These are phyloP conservation scores for Aegilops tauschii DNA, from an alignment of 176 grass and related monocot genomes.

Conservation along the genomic window DNA sequence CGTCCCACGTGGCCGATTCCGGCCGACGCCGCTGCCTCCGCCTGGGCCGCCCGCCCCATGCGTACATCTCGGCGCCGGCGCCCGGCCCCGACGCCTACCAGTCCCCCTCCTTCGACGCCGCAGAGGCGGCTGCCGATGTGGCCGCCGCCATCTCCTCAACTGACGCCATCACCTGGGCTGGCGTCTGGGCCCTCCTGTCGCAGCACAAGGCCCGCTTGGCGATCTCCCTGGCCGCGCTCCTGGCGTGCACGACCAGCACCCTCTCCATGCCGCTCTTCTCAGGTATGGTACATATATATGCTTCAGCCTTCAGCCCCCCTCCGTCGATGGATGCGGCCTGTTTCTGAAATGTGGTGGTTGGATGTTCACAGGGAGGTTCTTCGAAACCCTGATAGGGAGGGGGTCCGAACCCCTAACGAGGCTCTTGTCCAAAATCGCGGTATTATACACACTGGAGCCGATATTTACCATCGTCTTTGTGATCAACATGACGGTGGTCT, in stretches of 20 bases:
- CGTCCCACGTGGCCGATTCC: background rate
- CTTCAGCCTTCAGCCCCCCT: background rate
- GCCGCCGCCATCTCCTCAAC: conserved; percentile 35
- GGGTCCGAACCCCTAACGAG: conserved; percentile 57
- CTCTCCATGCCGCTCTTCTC: conserved; percentile 96
- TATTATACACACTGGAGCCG: conserved; percentile 75
- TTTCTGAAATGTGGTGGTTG: conserved; percentile 8
- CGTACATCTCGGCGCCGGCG: conserved; percentile 80
- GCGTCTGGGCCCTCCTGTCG: conserved; percentile 66
- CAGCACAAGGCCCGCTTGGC: conserved; percentile 59
- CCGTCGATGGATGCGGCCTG: background rate
- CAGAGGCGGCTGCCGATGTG: conserved; percentile 32
- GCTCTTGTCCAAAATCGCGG: conserved; percentile 76
- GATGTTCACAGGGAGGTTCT: conserved; percentile 70
- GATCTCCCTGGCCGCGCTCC: conserved; percentile 55
- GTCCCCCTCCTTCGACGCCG: conserved; percentile 31
- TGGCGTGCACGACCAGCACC: conserved; percentile 80
- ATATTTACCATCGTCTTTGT: conserved; percentile 84
- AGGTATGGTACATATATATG: conserved; percentile 17
- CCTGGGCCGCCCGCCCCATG: conserved; percentile 13
- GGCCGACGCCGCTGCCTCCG: conserved; percentile 4
- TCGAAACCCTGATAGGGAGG: conserved; percentile 83
- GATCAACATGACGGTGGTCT: conserved; percentile 81
- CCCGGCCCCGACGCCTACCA: conserved; percentile 55
- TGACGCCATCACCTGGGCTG: conserved; percentile 58